phyloP scores from a whole-genome alignment of 176 grass and related monocot genomes.

The Chrysopogon serrulatus region DNA sequence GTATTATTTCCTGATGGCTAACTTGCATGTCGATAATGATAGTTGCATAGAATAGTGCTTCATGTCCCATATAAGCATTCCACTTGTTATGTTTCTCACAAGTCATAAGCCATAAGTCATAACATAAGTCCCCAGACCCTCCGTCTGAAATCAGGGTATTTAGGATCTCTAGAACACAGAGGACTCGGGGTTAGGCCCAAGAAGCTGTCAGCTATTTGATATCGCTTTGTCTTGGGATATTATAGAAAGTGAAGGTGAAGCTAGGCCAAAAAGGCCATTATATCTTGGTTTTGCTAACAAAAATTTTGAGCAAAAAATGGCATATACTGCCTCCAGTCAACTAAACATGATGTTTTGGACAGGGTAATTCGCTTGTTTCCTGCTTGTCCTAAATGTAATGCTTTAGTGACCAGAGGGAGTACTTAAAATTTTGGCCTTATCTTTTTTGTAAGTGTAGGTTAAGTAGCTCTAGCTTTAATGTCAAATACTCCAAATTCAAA shows the following conservation, averaged over 20 bases:
- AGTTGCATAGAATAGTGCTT: background rate
- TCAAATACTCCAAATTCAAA: background rate
- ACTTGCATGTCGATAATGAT: background rate
- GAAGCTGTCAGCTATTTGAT: background rate
- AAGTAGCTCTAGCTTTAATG: background rate
- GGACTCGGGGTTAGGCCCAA: background rate
- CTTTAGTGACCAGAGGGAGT: background rate
- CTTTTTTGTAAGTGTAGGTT: background rate
- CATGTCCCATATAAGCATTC: background rate
- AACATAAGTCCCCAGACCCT: background rate
- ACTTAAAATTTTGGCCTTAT: background rate
- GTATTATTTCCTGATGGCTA: background rate
- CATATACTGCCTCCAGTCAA: background rate
- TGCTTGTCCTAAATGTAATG: background rate
- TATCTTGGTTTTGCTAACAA: slow-evolving; percentile 1
- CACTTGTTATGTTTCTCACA: background rate
- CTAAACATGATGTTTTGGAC: background rate
- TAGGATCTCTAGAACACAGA: background rate
- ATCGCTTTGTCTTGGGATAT: background rate
- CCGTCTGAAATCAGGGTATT: background rate
- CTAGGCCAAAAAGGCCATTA: background rate
- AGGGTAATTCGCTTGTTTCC: background rate
- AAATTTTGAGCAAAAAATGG: background rate
- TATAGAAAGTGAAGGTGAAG: background rate
- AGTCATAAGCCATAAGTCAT: background rate